These are phyloP conservation scores for Beauveria varroae DNA, from an alignment of 2,329 filamentous ascomycete genomes.

Conservation along the genomic window DNA sequence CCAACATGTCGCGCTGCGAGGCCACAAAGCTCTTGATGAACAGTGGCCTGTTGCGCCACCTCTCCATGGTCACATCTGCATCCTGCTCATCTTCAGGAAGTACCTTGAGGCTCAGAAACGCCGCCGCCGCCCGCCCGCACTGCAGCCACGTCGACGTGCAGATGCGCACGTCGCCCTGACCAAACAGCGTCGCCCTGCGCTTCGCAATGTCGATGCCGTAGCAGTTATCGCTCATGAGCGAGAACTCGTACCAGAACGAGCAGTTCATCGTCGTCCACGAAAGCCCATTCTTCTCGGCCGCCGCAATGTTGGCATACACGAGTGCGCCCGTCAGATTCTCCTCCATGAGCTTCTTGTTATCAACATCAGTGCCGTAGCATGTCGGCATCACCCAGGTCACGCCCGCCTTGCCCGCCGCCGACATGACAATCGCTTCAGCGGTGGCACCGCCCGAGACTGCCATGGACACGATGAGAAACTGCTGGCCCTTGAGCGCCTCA, in stretches of 20 bases:
- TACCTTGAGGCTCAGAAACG: constrained; percentile 36
- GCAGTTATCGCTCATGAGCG: constrained; percentile 25
- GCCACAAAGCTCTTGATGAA: constrained; percentile 50
- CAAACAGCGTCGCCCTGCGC: constrained; percentile 37
- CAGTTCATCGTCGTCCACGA: constrained; percentile 29
- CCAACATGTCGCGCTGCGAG: constrained; percentile 58
- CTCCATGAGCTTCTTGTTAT: constrained; percentile 21
- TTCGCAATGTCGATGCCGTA: constrained; percentile 45
- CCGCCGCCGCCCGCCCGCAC: constrained; percentile 47
- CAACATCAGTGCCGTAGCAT: constrained; percentile 27
- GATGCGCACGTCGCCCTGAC: constrained; percentile 49
- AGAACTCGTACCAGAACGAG: constrained; percentile 48
- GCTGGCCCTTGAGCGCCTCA: constrained; percentile 41
- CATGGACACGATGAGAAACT: constrained; percentile 47
- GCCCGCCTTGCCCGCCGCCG: constrained; percentile 42
- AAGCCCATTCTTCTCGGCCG: constrained; percentile 31
- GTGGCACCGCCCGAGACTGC: constrained; percentile 31
- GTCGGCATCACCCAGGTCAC: constrained; percentile 48
- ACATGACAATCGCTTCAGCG: constrained; percentile 36
- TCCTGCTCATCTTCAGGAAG: constrained; percentile 33
- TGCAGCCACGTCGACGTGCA: constrained; percentile 54
- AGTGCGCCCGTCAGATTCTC: constrained; percentile 21
- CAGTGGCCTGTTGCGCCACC: constrained; percentile 37
- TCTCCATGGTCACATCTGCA: constrained; percentile 29
- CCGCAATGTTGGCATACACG: constrained; percentile 18